Conservation (phyloP, 2,329 filamentous ascomycete genomes). For the Diaporthe sp. region DNA sequence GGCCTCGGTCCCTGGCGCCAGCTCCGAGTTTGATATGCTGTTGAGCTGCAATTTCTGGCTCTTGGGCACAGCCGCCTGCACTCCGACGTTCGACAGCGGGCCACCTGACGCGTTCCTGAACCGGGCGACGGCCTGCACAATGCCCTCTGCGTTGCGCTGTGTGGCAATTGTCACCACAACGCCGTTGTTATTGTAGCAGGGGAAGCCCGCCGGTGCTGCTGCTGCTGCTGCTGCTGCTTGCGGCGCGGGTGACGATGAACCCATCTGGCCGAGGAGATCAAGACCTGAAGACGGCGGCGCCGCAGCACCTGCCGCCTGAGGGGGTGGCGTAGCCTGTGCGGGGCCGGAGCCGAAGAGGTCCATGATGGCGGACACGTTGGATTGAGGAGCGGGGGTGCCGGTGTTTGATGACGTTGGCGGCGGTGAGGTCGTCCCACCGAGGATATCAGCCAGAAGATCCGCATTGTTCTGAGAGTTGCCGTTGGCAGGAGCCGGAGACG, state of each 20-base stretch:
- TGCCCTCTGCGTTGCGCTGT: conserved; percentile 84
- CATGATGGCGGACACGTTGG: conserved; percentile 83
- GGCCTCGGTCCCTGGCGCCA: conserved; percentile 84
- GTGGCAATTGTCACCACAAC: conserved; percentile 85
- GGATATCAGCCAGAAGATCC: conserved; percentile 91
- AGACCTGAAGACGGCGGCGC: conserved; percentile 61
- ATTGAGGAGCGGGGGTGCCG: conserved; percentile 67
- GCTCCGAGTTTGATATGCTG: conserved; percentile 85
- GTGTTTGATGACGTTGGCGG: conserved; percentile 54
- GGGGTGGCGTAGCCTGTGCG: conserved; percentile 52
- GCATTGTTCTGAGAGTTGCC: conserved; percentile 77
- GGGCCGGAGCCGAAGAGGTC: conserved; percentile 79
- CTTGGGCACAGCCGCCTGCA: conserved; percentile 97
- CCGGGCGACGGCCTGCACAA: conserved; percentile 84
- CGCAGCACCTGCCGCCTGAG: conserved; percentile 59
- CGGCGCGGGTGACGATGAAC: conserved; percentile 62
- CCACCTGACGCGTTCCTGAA: conserved; percentile 83
- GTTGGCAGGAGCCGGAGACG: conserved; percentile 68
- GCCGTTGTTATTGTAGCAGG: conserved; percentile 89
- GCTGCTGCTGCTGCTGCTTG: conserved; percentile 47
- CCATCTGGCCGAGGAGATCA: conserved; percentile 59
- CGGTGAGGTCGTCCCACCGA: conserved; percentile 78
- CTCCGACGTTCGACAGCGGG: conserved; percentile 79
- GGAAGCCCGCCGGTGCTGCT: conserved; percentile 68
- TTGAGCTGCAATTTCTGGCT: conserved; percentile 94